Base-by-base conservation (phyloP, 2,329 filamentous ascomycete genomes). In the Ophiognomonia clavigignenti-juglandacearum region DNA sequence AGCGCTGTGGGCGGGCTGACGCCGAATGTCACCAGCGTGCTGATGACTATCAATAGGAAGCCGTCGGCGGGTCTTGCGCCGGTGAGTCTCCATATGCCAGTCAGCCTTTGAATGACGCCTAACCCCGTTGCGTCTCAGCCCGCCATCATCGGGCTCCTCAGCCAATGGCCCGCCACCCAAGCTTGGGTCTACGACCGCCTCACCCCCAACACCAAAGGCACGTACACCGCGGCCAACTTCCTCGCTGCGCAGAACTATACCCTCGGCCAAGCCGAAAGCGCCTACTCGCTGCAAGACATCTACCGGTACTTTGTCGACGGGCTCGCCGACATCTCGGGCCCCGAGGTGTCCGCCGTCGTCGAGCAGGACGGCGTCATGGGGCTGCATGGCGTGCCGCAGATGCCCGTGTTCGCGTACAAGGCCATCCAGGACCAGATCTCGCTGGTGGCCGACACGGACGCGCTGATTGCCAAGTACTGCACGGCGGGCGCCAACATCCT, bases 351-450 rank as follows among this genome's bases (percentile, higher is more conserved):
- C 20, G 39, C 47, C 6, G 54, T 63, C 32, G 54, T 63, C 40
- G 47, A 62, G 22, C 47, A 51, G 11, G 63, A 68, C 43, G 64
- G 62, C 23, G 52, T 56, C 37, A 61, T 63, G 60, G 59, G 59
- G 38, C 59, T 59, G 34, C 65, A 72, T 50, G 68, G 69, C 34
- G 58, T 67, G 4, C 73, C 73, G 2, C 56, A 64, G 43, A 69
- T 72, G 58, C 73, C 72, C 2, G 26, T 75, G 1, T 70, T 68
- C 38, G 62, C 69, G 2, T 74, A 76, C 60, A 73, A 77, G 53
- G 67, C 71, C 2, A 60, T 69, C 38, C 39, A 59, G 4, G 73
- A 77, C 47, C 64, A 72, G 51, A 55, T 74, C 40, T 68, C 62
- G 29, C 56, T 60, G 8, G 58, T 72, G n/a, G 58, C 54, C 7